Base-by-base conservation (phyloP, 352 stramenopile genomes). In the Phytophthora melonis region DNA sequence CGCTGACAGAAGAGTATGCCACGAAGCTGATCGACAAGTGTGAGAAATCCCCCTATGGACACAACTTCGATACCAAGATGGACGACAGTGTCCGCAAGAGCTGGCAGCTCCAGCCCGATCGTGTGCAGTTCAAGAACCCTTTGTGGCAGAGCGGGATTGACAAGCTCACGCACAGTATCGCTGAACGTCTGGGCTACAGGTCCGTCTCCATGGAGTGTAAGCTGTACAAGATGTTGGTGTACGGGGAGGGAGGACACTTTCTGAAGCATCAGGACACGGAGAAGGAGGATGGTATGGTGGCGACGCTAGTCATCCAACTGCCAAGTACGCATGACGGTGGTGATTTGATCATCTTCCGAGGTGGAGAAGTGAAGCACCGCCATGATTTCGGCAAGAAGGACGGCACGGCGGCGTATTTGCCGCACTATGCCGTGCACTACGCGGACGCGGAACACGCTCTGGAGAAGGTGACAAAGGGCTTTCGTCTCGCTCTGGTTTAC, bases 71-170 rank as follows among this genome's bases (percentile, higher is more conserved):
- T 16, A 60, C 54, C 3, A 21, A 53, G 23, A 53, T 64, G 23
- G 58, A 64, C 25, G 58, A 64, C 5, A 64, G 25, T 21, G 57
- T 63, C 3, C 57, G 57, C 13, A 63, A 63, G 1, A 63, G 57
- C 36, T 63, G 36, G 58, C 39, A 64, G 45, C 45, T 52, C 5
- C 16, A 52, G 8, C 45, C n/a, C 16, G 45, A 52, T 18, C 16
- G n/a, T 23, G 45, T 52, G 18, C 16, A 52, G 45, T 52, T 52
- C 45, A 52, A 18, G 11, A 43, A 43, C 36, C 36, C 36, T 14
- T 6, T 52, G 13, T 52, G 45, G 45, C 45, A 52, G 45, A 23
- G 18, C 21, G 45, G 45, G 0, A 9, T 52, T 3, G 45, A 52
- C 9, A 23, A 19, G 7, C n/a, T 52, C 4, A 23, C 45, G 18